phyloP scores from a whole-genome alignment of 2,329 filamentous ascomycete genomes.

The Stemphylium lycopersici region DNA sequence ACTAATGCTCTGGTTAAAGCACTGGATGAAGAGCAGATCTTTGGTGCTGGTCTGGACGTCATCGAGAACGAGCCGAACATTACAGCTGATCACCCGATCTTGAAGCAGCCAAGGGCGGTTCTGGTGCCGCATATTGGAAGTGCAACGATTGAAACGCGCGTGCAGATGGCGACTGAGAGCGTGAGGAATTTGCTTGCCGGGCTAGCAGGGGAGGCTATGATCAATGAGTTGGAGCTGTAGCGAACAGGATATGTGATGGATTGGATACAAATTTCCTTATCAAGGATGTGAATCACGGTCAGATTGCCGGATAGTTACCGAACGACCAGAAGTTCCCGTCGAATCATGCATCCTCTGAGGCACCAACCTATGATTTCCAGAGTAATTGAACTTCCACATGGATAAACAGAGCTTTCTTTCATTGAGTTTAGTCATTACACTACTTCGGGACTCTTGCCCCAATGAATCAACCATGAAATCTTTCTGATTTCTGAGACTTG shows the following conservation, averaged over 20 bases:
- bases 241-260: neutral
- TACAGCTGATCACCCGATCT: conserved; percentile 53
- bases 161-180: conserved; percentile 64
- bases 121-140: conserved; percentile 65
- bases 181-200: conserved; percentile 58
- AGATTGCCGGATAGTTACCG: too few relatives aligned
- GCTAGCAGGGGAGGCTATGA: conserved; percentile 31
- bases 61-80: conserved; percentile 62
- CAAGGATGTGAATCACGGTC: too few relatives aligned
- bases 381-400: too few relatives aligned
- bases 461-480: too few relatives aligned
- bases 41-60: conserved; percentile 61
- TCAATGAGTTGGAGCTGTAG: conserved; percentile 37
- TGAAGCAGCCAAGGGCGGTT: conserved; percentile 57
- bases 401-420: too few relatives aligned
- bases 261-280: too few relatives aligned
- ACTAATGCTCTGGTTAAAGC: conserved; percentile 60
- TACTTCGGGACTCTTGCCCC: too few relatives aligned
- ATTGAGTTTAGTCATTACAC: too few relatives aligned
- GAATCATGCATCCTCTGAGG: too few relatives aligned
- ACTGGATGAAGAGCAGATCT: conserved; percentile 58
- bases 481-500: too few relatives aligned
- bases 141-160: conserved; percentile 62
- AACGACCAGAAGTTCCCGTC: too few relatives aligned
- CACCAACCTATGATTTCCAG: too few relatives aligned